Conservation (phyloP, 2,329 filamentous ascomycete species). For the Massarina eburnea region DNA sequence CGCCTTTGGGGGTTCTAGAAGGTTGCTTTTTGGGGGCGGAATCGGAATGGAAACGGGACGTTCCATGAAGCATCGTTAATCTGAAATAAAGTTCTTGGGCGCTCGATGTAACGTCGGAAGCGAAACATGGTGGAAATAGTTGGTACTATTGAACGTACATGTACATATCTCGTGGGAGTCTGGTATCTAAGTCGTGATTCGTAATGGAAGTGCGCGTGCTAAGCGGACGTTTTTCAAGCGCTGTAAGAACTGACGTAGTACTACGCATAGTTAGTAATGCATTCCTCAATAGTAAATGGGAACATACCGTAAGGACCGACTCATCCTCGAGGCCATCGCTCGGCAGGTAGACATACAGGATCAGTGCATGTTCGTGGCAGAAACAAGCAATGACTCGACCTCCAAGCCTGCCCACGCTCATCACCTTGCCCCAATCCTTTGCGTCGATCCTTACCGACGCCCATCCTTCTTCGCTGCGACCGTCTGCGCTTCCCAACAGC, state of each 20-base stretch:
- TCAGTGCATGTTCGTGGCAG: conserved; percentile 75
- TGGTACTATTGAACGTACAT: not conserved
- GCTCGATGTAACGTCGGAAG: not conserved
- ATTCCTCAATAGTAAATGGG: not conserved
- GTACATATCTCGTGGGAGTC: conserved; percentile 4
- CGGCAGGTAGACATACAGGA: conserved; percentile 79
- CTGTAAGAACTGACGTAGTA: conserved; percentile 63
- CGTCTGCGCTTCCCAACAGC: conserved; percentile 54
- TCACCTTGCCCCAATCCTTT: conserved; percentile 89
- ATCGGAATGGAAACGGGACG: not conserved
- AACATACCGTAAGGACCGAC: conserved; percentile 70
- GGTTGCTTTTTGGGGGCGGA: conserved; percentile 3
- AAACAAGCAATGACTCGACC: conserved; percentile 95
- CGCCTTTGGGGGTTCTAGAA: conserved; percentile 3
- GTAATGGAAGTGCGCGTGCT: not conserved
- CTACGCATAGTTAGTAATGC: conserved; percentile 36
- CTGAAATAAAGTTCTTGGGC: not conserved
- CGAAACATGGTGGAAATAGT: not conserved
- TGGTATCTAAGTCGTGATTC: conserved; percentile 9
- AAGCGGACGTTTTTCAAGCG: conserved; percentile 18
- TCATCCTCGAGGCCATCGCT: conserved; percentile 70
- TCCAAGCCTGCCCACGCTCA: conserved; percentile 87
- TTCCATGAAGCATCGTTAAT: not conserved
- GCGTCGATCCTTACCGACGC: conserved; percentile 89
- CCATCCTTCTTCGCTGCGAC: conserved; percentile 79